Evolutionary conservation across 2,329 filamentous ascomycete genomes (phyloP).

Genomic region (Didymella pomorum): DNA sequence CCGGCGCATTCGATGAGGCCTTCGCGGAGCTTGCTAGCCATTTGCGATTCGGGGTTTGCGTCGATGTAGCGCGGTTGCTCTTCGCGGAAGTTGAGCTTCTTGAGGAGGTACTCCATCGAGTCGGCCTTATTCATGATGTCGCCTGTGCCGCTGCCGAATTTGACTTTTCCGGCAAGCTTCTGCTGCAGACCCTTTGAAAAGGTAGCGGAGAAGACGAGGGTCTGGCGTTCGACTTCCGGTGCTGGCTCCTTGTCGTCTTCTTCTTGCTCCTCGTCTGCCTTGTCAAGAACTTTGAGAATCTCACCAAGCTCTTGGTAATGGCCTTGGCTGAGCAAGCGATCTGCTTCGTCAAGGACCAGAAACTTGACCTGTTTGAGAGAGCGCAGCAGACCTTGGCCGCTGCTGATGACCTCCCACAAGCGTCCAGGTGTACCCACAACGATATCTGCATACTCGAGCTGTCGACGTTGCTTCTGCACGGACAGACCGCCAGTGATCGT

Average conservation of each 20-base stretch:
- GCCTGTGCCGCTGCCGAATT: slow-evolving; percentile 63
- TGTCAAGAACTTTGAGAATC: slow-evolving; percentile 82
- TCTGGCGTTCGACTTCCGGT: slow-evolving; percentile 69
- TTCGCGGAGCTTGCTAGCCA: slow-evolving; percentile 86
- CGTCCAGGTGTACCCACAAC: slow-evolving; percentile 93
- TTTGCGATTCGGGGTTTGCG: slow-evolving; percentile 85
- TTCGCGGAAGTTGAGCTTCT: slow-evolving; percentile 86
- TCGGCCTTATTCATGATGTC: slow-evolving; percentile 76
- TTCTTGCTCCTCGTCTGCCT: slow-evolving; percentile 57
- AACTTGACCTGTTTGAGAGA: slow-evolving; percentile 79
- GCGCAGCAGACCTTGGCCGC: slow-evolving; percentile 71
- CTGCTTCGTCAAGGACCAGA: slow-evolving; percentile 92
- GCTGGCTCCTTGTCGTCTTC: slow-evolving; percentile 8
- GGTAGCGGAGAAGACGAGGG: slow-evolving; percentile 94
- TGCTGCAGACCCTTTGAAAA: slow-evolving; percentile 92
- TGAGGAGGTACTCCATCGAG: slow-evolving; percentile 90
- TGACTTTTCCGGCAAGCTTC: slow-evolving; percentile 76
- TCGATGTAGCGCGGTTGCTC: slow-evolving; percentile 90
- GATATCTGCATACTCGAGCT: slow-evolving; percentile 84
- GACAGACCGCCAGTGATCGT: slow-evolving; percentile 92
- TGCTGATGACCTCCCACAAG: slow-evolving; percentile 91
- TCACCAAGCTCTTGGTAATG: slow-evolving; percentile 95
- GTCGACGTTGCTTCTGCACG: slow-evolving; percentile 91
- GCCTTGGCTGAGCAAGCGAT: slow-evolving; percentile 87
- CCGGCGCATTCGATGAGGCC: slow-evolving; percentile 90